These are phyloP conservation scores for Proteromonas lacertae DNA, from an alignment of 352 stramenopile genomes.

Conservation along the genomic window DNA sequence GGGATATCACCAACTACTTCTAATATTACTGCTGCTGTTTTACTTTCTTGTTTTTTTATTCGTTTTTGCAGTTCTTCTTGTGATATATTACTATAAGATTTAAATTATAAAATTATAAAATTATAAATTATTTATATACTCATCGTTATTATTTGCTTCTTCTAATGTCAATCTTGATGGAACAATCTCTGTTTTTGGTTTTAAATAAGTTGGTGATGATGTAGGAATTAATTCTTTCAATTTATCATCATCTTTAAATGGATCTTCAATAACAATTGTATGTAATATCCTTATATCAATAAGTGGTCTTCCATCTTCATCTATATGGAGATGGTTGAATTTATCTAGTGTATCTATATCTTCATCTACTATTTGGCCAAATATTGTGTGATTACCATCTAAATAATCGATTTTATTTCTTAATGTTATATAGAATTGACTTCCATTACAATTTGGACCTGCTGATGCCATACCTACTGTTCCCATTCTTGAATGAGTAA, in stretches of 20 bases:
- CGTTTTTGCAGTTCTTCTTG: constrained; percentile 45
- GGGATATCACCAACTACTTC: constrained; percentile 98
- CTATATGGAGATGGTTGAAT: constrained; percentile 67
- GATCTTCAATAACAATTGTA: constrained; percentile 42
- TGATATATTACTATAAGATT: constrained; percentile 17
- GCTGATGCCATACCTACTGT: constrained; percentile 35
- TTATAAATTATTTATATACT: constrained; percentile 8
- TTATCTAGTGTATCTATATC: constrained; percentile 51
- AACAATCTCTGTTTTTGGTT: constrained; percentile 53
- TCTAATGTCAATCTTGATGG: constrained; percentile 41
- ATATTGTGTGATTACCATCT: constrained; percentile 50
- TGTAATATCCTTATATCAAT: constrained; percentile 81
- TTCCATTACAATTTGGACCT: constrained; percentile 23
- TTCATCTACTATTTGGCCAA: constrained; percentile 50
- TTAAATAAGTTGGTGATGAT: constrained; percentile 35
- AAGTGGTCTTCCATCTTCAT: constrained; percentile 63
- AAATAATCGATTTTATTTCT: constrained; percentile 41
- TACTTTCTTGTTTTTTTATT: constrained; percentile 41
- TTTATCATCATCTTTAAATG: constrained; percentile 25
- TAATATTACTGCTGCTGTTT: constrained; percentile 69
- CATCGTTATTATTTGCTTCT: constrained; percentile 28
- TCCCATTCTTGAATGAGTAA: constrained; percentile 7
- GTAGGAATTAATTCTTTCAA: constrained; percentile 17
- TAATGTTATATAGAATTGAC: constrained; percentile 87
- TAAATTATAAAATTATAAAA: constrained; percentile 6